phyloP scores from a whole-genome alignment of 352 stramenopile species.

The Pythium dissimile region DNA sequence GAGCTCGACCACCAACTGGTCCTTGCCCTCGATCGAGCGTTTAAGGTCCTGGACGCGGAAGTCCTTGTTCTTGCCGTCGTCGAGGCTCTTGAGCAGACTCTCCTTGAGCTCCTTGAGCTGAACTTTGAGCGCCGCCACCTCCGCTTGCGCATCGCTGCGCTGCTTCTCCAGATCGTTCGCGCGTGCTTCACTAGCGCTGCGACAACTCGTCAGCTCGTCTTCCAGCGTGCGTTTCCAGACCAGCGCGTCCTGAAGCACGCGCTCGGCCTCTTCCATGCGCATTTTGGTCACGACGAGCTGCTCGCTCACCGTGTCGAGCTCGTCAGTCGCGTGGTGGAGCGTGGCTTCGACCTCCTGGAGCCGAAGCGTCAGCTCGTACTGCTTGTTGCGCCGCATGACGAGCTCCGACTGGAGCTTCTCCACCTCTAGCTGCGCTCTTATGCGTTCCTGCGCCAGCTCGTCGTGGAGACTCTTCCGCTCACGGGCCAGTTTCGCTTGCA shows the following conservation, averaged over 20 bases:
- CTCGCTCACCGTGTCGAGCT: constrained; percentile 38
- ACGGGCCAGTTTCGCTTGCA: constrained; percentile 56
- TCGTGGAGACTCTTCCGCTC: constrained; percentile 45
- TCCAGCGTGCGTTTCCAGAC: constrained; percentile 52
- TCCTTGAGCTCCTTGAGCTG: constrained; percentile 53
- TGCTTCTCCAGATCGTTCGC: constrained; percentile 7
- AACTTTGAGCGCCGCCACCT: constrained; percentile 30
- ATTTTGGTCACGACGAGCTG: constrained; percentile 38
- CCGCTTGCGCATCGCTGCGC: constrained; percentile 17
- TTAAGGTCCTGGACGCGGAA: constrained; percentile 35
- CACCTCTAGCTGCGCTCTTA: constrained; percentile 55
- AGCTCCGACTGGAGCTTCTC: constrained; percentile 70
- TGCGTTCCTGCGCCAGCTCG: constrained; percentile 36
- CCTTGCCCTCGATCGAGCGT: constrained; percentile 30
- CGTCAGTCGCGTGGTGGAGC: constrained; percentile 37
- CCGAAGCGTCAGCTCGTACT: constrained; percentile 75
- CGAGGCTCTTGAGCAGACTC: constrained; percentile 25
- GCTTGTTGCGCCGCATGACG: constrained; percentile 65
- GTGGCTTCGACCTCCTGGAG: constrained; percentile 56
- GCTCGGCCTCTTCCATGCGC: constrained; percentile 63
- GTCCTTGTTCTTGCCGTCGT: constrained; percentile 39
- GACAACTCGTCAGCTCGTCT: constrained; percentile 23
- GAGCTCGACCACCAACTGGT: constrained; percentile 36
- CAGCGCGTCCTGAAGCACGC: constrained; percentile 49
- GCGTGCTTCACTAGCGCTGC: not conserved